A percentile compares a stretch with the other conserved stretches of the same genome.
These are phyloP conservation scores for Cucurbita argyrosperma DNA, from an alignment of 306 rosid genomes.

Conservation along the genomic window DNA sequence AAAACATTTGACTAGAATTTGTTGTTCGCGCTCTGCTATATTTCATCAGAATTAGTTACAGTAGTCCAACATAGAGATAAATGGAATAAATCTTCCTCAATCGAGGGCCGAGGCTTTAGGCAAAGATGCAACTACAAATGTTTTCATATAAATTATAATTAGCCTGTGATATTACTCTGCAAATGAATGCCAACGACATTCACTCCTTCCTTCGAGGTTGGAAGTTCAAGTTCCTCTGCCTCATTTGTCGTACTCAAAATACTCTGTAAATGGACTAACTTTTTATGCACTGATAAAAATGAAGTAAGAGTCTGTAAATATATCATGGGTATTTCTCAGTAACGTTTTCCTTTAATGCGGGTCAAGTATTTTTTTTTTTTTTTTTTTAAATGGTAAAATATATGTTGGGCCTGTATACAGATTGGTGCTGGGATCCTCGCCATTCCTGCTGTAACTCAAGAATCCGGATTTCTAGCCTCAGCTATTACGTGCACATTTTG, in stretches of 20 bases:
- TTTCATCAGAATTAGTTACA: neutral
- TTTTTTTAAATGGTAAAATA: neutral
- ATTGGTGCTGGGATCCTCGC: conserved; percentile 80
- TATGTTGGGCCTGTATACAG: conserved; percentile 10
- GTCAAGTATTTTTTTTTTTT: neutral
- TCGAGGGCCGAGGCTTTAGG: neutral
- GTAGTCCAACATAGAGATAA: neutral
- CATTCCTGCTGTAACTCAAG: conserved; percentile 72
- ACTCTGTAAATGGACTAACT: neutral
- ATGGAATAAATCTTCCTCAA: neutral
- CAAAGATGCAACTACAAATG: neutral
- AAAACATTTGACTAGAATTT: neutral
- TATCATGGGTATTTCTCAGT: neutral
- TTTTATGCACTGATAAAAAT: neutral
- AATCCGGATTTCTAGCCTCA: conserved; percentile 65
- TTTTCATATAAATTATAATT: neutral
- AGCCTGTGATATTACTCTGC: no score
- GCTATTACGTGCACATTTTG: conserved; percentile 43
- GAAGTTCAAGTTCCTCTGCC: no score
- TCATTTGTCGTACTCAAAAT: no score
- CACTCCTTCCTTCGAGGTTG: no score
- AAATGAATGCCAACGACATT: no score
- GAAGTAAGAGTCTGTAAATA: neutral
- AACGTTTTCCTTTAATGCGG: no score
- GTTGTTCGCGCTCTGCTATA: neutral